These are phyloP conservation scores for Gamsiella multidivaricata DNA, from an alignment of 192 early-diverging fungal genomes.

Conservation along the genomic window DNA sequence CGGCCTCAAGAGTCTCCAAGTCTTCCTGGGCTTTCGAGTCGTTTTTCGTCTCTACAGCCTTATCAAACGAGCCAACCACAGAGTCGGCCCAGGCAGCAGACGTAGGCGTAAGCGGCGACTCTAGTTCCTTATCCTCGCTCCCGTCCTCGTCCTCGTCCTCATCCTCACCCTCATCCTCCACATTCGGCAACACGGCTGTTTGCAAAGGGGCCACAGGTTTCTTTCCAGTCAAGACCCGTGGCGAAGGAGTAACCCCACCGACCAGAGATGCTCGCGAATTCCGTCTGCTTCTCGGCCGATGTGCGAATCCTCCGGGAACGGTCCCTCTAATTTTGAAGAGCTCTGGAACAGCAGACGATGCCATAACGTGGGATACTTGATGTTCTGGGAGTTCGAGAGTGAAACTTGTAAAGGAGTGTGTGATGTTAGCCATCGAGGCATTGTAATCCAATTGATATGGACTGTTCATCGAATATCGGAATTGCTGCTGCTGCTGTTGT, in stretches of 20 bases:
- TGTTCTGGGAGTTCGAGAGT: conserved; percentile 41
- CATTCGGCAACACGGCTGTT: background rate
- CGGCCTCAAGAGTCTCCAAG: conserved; percentile 5
- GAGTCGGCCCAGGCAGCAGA: conserved; percentile 8
- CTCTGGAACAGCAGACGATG: conserved; percentile 22
- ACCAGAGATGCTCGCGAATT: conserved; percentile 21
- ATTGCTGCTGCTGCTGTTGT: background rate
- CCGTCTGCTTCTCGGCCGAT: conserved; percentile 10
- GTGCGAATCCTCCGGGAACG: background rate
- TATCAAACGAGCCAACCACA: conserved; percentile 29
- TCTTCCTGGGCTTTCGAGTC: background rate
- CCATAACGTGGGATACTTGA: conserved; percentile 27
- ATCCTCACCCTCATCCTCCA: conserved; percentile 14
- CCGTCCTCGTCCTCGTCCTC: conserved; percentile 3
- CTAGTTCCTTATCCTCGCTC: background rate
- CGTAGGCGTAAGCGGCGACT: conserved; percentile 16
- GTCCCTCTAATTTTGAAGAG: conserved; percentile 33
- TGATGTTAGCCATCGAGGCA: conserved; percentile 46
- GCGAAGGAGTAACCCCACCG: conserved; percentile 5
- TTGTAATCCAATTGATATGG: conserved; percentile 41
- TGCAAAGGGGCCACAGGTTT: background rate
- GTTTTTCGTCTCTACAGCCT: background rate
- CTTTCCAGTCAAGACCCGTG: conserved; percentile 30
- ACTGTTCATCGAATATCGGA: conserved; percentile 20
- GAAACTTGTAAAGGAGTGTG: conserved; percentile 32